Percentiles rank a stretch among this genome's conserved stretches.
phyloP scores from a whole-genome alignment of 108 stramenopile species.

The Skeletonema menzelii region DNA sequence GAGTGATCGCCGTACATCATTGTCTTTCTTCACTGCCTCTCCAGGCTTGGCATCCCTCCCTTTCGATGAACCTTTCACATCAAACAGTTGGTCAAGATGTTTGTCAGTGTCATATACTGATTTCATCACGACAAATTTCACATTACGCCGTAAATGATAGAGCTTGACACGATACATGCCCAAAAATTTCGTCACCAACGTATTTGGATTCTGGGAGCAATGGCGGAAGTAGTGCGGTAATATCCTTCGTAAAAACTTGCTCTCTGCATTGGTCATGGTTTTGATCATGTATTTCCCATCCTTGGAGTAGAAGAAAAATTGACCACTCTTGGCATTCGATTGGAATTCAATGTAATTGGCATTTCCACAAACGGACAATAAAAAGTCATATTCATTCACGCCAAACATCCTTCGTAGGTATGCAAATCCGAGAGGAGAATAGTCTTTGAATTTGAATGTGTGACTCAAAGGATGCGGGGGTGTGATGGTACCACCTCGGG shows the following conservation, averaged over 20 bases:
- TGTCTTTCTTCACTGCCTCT: constrained; percentile 91
- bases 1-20: constrained; percentile 67
- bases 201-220: constrained; percentile 90
- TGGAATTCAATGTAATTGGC: constrained; percentile 99
- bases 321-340: constrained; percentile 97
- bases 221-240: constrained; percentile 97
- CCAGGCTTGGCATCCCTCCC: constrained; percentile 83
- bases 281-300: constrained; percentile 99
- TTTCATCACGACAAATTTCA: constrained; percentile 95
- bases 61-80: constrained; percentile 90
- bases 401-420: constrained; percentile 90
- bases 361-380: constrained; percentile 94
- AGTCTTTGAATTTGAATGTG: constrained; percentile 99
- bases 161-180: constrained; percentile 99
- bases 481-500: constrained; percentile 83
- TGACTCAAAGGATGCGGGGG: constrained; percentile 94
- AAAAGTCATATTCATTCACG: constrained; percentile 91
- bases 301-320: constrained; percentile 99
- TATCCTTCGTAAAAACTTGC: constrained; percentile 92
- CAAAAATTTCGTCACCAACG: constrained; percentile 90
- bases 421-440: constrained; percentile 89
- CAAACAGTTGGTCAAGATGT: constrained; percentile 82
- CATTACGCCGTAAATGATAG: constrained; percentile 88
- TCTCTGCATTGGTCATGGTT: constrained; percentile 97
- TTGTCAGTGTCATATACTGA: constrained; percentile 91